Percentiles rank a stretch among this genome's conserved stretches.
Conservation (phyloP, 805 yeast genomes). For the Myxozyma neglecta region DNA sequence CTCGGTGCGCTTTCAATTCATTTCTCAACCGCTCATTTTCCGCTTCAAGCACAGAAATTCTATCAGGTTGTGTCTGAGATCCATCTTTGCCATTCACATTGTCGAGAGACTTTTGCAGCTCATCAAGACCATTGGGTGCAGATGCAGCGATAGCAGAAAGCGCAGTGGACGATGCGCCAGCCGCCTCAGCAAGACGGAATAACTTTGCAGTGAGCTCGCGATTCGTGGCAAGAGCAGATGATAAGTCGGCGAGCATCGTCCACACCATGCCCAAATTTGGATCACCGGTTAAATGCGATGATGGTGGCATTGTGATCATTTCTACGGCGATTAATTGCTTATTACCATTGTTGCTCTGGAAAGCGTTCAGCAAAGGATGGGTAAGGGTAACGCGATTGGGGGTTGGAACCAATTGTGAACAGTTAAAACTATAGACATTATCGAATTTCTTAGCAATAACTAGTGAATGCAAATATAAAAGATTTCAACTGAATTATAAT, state of each 20-base stretch:
- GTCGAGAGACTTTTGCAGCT: not conserved
- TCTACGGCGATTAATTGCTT: not conserved
- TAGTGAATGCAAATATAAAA: too few relatives aligned
- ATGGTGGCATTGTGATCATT: slow-evolving; percentile 9
- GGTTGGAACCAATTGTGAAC: too few relatives aligned
- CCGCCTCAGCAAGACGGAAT: slow-evolving; percentile 28
- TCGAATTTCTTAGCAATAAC: too few relatives aligned
- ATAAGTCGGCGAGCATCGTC: slow-evolving; percentile 27
- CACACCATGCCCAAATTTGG: slow-evolving; percentile 29
- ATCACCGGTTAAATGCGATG: slow-evolving; percentile 18
- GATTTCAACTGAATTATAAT: too few relatives aligned
- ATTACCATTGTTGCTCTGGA: not conserved
- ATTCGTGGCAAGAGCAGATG: slow-evolving; percentile 20
- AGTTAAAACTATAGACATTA: too few relatives aligned
- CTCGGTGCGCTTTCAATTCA: slow-evolving; percentile 4
- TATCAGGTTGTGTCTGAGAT: not conserved
- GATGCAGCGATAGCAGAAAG: slow-evolving; percentile 13
- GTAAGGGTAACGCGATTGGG: too few relatives aligned
- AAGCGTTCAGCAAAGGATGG: too few relatives aligned
- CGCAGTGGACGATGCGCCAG: slow-evolving; percentile 20
- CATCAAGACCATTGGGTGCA: slow-evolving; percentile 9
- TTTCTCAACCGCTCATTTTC: slow-evolving; percentile 20
- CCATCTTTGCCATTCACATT: not conserved
- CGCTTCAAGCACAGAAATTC: not conserved
- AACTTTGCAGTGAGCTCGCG: slow-evolving; percentile 29